These are phyloP conservation scores for Pichia sorboxylosa DNA, from an alignment of 1,139 yeast genomes.

Conservation along the genomic window DNA sequence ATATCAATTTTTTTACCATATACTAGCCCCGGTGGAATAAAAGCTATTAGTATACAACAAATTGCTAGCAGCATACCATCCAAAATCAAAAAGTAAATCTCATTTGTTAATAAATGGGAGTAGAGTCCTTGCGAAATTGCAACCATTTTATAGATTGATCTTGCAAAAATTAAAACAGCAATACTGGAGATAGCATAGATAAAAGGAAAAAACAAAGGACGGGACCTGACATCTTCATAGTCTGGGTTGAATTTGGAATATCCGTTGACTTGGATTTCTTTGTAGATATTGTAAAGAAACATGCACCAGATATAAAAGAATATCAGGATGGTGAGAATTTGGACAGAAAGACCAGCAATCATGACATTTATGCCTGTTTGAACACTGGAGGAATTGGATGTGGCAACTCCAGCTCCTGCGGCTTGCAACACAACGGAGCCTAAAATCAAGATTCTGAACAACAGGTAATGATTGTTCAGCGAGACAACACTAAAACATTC, in stretches of 20 bases:
- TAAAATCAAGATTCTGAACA: conserved; percentile 9
- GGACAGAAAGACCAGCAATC: conserved; percentile 72
- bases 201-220: conserved; percentile 32
- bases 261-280: conserved; percentile 15
- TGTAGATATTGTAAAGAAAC: conserved; percentile 36
- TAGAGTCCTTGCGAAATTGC: conserved; percentile 71
- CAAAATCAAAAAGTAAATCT: background rate
- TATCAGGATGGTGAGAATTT: conserved; percentile 59
- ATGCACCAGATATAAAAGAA: conserved; percentile 46
- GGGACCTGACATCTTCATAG: conserved; percentile 15
- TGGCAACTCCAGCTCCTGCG: conserved; percentile 50
- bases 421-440: conserved; percentile 61
- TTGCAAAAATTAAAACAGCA: conserved; percentile 46
- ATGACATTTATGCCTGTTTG: conserved; percentile 29
- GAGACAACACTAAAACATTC: conserved; percentile 40
- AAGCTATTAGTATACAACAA: conserved; percentile 30
- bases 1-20: conserved; percentile 28
- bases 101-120: conserved; percentile 44
- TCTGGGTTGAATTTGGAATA: conserved; percentile 21
- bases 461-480: conserved; percentile 8
- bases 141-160: conserved; percentile 70
- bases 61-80: conserved; percentile 2
- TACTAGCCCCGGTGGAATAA: conserved; percentile 53
- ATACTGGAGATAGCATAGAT: conserved; percentile 42
- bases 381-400: background rate